Conservation (phyloP, 2,329 filamentous ascomycete species). For the Fusarium sp. region DNA sequence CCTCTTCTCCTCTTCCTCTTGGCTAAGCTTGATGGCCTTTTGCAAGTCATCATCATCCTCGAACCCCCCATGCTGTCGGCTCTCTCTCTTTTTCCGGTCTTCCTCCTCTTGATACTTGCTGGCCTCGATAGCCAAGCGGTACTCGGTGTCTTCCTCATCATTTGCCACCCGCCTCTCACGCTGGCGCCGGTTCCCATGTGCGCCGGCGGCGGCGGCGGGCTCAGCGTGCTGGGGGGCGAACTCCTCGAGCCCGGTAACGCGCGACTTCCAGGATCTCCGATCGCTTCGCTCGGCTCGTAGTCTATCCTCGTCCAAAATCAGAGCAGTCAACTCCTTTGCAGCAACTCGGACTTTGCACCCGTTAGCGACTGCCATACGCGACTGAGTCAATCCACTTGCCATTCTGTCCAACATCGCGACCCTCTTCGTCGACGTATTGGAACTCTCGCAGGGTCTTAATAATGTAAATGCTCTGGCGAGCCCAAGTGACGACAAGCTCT, state of each 20-base stretch:
- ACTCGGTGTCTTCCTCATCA: slow-evolving; percentile 91
- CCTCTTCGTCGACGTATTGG: slow-evolving; percentile 95
- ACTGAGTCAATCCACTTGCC: slow-evolving; percentile 66
- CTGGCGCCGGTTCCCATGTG: slow-evolving; percentile 50
- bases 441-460: slow-evolving; percentile 99
- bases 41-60: slow-evolving; percentile 86
- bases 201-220: slow-evolving; percentile 30
- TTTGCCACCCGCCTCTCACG: slow-evolving; percentile 63
- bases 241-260: slow-evolving; percentile 93
- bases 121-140: slow-evolving; percentile 89
- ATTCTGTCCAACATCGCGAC: slow-evolving; percentile 94
- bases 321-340: slow-evolving; percentile 92
- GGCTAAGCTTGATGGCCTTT: slow-evolving; percentile 94
- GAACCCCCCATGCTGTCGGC: slow-evolving; percentile 61
- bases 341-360: slow-evolving; percentile 82
- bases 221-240: slow-evolving; percentile 64
- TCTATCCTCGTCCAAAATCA: slow-evolving; percentile 94
- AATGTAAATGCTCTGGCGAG: slow-evolving; percentile 97
- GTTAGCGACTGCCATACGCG: slow-evolving; percentile 29
- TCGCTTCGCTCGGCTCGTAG: slow-evolving; percentile 90
- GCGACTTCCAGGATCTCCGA: slow-evolving; percentile 95
- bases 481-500: slow-evolving; percentile 97
- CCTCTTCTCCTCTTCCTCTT: slow-evolving; percentile 92
- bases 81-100: slow-evolving; percentile 79
- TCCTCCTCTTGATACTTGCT: slow-evolving; percentile 97